Base-by-base conservation (phyloP, 768 basidiomycete species). In the Termitomyces sp. region DNA sequence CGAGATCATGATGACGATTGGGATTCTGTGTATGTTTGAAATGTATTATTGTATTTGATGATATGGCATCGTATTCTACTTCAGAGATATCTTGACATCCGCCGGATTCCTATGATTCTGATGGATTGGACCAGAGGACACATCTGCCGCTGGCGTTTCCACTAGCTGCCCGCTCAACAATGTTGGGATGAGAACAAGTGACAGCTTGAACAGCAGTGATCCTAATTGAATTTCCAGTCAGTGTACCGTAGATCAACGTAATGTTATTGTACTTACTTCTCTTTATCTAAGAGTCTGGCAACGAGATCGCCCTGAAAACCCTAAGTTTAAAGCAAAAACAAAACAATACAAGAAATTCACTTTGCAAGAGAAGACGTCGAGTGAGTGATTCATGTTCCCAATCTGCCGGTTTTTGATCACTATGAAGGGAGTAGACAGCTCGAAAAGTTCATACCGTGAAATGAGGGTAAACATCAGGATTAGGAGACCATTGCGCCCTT, bases 141-240 rank as follows among this genome's bases (percentile, higher is more conserved):
- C 91, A 93, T 55, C 88, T 79, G 30, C 92, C 92, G 60, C 85
- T 89, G 1, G 71, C 92, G 66, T 91, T 93, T 23, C 91, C 92
- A 48, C 82, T 90, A 4, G 80, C 91, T 26, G 79, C 87, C 30
- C 92, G 81, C 66, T 89, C 90, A 2, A 90, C 77, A 23, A 90
- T 72, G 57, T 68, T 86, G 0, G 92, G 91, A 69, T 93, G 92
- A 14, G 89, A 91, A 64, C 87, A 89, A 8, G 92, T 91, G n/a
- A 93, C 92, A n/a, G 92, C 91, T 71, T 93, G 92, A 4, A 88
- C 87, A 1, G 92, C 91, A 23, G 88, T 83, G 60, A 93, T 86
- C 63, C 89, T 92, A 61, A 49, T 35, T 23, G 2, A 23, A 28
- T 43, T 44, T 7, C 30, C 5, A 30, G 26, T 48, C 8, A 50